Evolutionary conservation across 2,329 filamentous ascomycete genomes (phyloP).

Genomic region (Penicillium paneum): DNA sequence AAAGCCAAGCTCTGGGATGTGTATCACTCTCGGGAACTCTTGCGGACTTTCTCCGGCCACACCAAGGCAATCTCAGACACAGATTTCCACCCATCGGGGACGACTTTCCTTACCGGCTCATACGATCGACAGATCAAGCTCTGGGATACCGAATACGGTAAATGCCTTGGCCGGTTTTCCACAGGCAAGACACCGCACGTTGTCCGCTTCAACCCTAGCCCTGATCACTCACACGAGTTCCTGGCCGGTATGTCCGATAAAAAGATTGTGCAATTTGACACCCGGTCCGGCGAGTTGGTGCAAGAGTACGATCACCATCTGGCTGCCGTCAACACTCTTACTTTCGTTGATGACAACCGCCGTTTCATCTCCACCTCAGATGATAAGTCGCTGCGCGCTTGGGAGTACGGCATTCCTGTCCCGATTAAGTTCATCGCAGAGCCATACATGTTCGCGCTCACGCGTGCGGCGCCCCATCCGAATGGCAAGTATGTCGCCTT

Average conservation of each 20-base stretch:
- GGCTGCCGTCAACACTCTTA: conserved; percentile 96
- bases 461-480: conserved; percentile 77
- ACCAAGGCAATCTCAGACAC: conserved; percentile 86
- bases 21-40: conserved; percentile 81
- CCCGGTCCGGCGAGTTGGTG: conserved; percentile 73
- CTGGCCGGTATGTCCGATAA: conserved; percentile 97
- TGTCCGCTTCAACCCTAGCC: conserved; percentile 83
- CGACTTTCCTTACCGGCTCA: conserved; percentile 82
- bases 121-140: conserved; percentile 97
- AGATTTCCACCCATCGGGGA: conserved; percentile 78
- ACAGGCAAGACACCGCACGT: conserved; percentile 96
- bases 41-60: conserved; percentile 90
- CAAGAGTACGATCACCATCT: conserved; percentile 99
- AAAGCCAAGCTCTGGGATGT: conserved; percentile 94
- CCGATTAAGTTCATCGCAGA: conserved; percentile 98
- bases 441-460: conserved; percentile 96
- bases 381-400: conserved; percentile 91
- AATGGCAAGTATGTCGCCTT: conserved; percentile 92
- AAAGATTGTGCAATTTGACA: conserved; percentile 97
- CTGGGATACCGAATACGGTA: conserved; percentile 95
- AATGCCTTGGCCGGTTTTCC: conserved; percentile 82
- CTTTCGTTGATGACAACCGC: conserved; percentile 89
- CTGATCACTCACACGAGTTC: conserved; percentile 79
- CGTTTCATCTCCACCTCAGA: conserved; percentile 98
- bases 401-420: conserved; percentile 98